Percentiles rank a stretch among this genome's conserved stretches.
These are phyloP conservation scores for Starmera stellimalicola DNA, from an alignment of 1,139 yeast genomes.

Conservation along the genomic window DNA sequence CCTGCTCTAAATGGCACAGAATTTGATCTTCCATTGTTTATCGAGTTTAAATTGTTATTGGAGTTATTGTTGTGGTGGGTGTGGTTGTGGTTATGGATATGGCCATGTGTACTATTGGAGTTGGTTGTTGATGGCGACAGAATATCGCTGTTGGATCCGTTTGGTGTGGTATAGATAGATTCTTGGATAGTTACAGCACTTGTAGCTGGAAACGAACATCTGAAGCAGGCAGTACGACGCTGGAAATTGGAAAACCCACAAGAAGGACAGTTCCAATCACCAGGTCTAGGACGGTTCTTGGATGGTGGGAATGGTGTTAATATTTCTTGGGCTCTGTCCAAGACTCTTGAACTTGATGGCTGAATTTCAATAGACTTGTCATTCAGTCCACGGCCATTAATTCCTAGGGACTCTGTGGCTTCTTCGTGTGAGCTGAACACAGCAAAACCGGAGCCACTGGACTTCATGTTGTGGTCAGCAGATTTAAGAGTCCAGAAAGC, in stretches of 20 bases:
- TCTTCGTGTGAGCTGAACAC: constrained; percentile 81
- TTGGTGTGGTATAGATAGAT: constrained; percentile 25
- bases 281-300: constrained; percentile 89
- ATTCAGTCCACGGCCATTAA: constrained; percentile 72
- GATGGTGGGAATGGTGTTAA: constrained; percentile 80
- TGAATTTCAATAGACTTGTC: constrained; percentile 77
- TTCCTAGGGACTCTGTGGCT: constrained; percentile 63
- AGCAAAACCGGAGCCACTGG: constrained; percentile 68
- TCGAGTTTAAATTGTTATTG: constrained; percentile 5
- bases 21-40: constrained; percentile 16
- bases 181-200: constrained; percentile 60
- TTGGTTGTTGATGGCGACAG: constrained; percentile 6
- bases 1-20: constrained; percentile 91
- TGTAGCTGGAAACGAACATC: constrained; percentile 86
- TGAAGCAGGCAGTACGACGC: constrained; percentile 87
- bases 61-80: constrained; percentile 7
- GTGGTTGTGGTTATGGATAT: constrained; percentile 7
- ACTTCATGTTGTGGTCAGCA: constrained; percentile 26
- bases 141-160: constrained; percentile 6
- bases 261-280: constrained; percentile 96
- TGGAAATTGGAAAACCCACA: constrained; percentile 95
- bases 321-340: constrained; percentile 75
- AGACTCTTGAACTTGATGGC: constrained; percentile 69
- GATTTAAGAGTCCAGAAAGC: constrained; percentile 82
- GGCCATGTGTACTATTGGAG: constrained; percentile 7